Base-by-base conservation (phyloP, 2,329 filamentous ascomycete species). In the Alternaria novae-zelandiae region DNA sequence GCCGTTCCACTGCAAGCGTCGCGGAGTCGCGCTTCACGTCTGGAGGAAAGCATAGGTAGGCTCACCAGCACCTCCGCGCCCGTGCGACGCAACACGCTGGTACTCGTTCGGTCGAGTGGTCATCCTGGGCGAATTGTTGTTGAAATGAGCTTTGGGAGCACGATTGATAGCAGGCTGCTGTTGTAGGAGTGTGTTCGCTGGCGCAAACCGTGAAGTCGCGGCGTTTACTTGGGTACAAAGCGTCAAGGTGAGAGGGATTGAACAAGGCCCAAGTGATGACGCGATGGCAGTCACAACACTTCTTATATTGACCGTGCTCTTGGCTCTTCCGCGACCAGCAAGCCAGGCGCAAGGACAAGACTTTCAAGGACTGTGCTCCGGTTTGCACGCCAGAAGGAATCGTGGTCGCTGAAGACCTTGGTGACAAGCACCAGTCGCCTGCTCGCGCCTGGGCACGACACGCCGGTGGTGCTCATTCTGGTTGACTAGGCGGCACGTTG, bases 41-140 rank as follows among this genome's bases (percentile, higher is more conserved):
- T 41, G 32, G 36, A 45, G 60, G 51, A 63, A 53, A 47, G 9
- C 54, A 45, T 61, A 12, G 25, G 61, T 61, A 12, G 25, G 61
- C 81, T 71, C 79, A 86, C 85, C 91, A 66, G 91, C 92, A 76
- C 92, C 92, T 75, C 92, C 92, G 67, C 92, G 90, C 72, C 92
- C 92, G 74, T 92, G 89, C 44, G 90, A 92, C 50, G 79, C 71
- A 55, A 78, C 73, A 58, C 79, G 76, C n/a, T 59, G 44, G 53
- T 68, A 62, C 17, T 73, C 67, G 9, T 61, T 67, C n/a, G 68
- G 65, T 65, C 70, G 72, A 55, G 68, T 67, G 61, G 70, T 54
- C 72, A 74, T 75, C 32, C 8, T 68, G 57, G 23, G 50, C 41
- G 23, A 49, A 32, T 50, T 44, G 47, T 20, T 36, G 41, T 51